Base-by-base conservation (phyloP, 1,284 basidiomycete species). In the Apiotrichum siamense region DNA sequence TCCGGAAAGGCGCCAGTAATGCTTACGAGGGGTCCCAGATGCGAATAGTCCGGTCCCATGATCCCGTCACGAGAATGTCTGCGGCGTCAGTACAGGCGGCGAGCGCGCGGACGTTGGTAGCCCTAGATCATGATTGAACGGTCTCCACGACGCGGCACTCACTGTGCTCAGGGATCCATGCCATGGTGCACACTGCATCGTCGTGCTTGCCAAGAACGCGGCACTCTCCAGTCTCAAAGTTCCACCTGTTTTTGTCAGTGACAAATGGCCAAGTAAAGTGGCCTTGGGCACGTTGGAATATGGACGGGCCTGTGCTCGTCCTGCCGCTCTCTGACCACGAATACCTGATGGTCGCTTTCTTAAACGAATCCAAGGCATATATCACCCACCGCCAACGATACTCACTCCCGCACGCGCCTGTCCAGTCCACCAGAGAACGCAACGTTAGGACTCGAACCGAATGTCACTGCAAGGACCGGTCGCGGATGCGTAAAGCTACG, bases 41-140 rank as follows among this genome's bases (percentile, higher is more conserved):
- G n/a, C 85, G 83, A 24, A 96, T 62, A 0, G 87, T 86, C 50
- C 83, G 82, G 69, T 97, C 92, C 91, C 91, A 96, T 20, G 89
- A 92, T 13, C 87, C 88, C 0, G 88, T 85, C 43, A 94, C 80
- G 32, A 96, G 76, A 1, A 76, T 60, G 62, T 85, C 87, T 90
- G 52, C 2, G n/a, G n/a, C 3, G 25, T 33, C 1, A 31, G n/a
- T 21, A 9, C 15, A 35, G 17, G 38, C 38, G 2, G 18, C 10
- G 9, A 4, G 27, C 32, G n/a, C 11, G 26, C 4, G 7, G 20
- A n/a, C 17, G 33, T 35, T n/a, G 7, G 15, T 21, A 33, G n/a
- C 23, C 12, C 10, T 7, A 7, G 23, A 38, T 9, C 9, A 25
- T 29, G 18, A 11, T n/a, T n/a, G n/a, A n/a, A n/a, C n/a, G n/a